These are phyloP conservation scores for Lentinula aciculospora DNA, from an alignment of 768 basidiomycete species.

Conservation along the genomic window DNA sequence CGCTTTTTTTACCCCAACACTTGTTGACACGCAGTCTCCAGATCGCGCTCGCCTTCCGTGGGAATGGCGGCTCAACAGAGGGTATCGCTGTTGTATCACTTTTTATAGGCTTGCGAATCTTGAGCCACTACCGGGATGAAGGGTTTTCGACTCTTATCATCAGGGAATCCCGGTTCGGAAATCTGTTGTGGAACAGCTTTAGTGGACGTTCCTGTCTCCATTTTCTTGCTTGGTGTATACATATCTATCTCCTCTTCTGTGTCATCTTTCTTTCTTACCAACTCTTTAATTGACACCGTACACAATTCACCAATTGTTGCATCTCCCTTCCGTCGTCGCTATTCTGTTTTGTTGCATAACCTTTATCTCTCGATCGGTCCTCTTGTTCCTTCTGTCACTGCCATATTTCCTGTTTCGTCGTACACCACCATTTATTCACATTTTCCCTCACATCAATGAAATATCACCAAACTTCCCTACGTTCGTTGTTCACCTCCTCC, in stretches of 20 bases:
- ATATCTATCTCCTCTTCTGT: constrained; percentile 2
- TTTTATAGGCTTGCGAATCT: constrained; percentile 14
- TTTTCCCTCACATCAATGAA: background rate
- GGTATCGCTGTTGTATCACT: constrained; percentile 19
- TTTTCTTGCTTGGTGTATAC: background rate
- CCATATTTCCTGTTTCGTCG: background rate
- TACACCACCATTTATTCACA: background rate
- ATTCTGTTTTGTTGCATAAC: constrained; percentile 9
- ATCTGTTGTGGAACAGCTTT: background rate
- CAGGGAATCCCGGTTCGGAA: background rate
- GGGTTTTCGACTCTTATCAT: background rate
- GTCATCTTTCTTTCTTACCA: background rate
- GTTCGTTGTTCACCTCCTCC: background rate
- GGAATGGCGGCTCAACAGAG: constrained; percentile 17
- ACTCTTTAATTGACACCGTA: constrained; percentile 6
- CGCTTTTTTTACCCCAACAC: background rate
- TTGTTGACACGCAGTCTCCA: background rate
- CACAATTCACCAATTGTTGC: background rate
- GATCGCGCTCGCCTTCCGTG: constrained; percentile 10
- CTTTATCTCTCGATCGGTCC: background rate
- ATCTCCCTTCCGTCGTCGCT: background rate
- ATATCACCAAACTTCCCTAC: background rate
- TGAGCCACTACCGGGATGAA: constrained; percentile 7
- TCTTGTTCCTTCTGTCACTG: background rate
- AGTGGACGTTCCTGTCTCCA: background rate